Evolutionary conservation across 139 green algal species (phyloP).

Genomic region (Volvox reticuliferus): DNA sequence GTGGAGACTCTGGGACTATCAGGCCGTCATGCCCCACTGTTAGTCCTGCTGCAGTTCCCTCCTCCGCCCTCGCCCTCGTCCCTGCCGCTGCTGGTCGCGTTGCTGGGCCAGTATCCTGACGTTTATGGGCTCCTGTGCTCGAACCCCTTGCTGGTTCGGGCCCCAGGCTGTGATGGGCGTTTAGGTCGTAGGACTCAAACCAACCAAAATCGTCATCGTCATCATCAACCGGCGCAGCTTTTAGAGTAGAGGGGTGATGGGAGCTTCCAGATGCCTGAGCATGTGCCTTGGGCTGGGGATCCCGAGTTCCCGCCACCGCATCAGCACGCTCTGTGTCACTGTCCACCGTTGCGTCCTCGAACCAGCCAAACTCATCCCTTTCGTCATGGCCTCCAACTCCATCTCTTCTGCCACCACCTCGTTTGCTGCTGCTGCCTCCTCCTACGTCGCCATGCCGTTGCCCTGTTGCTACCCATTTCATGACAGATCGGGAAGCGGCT

Average conservation of each 20-base stretch:
- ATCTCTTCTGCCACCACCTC: not conserved
- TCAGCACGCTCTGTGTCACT: too few species aligned
- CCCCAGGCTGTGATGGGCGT: not conserved
- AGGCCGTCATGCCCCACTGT: too few species aligned
- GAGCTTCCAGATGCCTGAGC: too few species aligned
- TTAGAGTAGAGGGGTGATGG: too few species aligned
- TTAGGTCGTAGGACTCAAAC: slow-evolving; percentile 11
- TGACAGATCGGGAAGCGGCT: too few species aligned
- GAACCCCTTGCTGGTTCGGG: not conserved
- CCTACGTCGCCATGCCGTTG: not conserved
- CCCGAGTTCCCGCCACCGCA: too few species aligned
- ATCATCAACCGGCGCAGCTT: not conserved
- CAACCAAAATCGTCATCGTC: slow-evolving; percentile 41
- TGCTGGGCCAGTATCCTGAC: too few species aligned
- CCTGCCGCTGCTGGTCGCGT: too few species aligned
- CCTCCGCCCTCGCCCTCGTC: not conserved
- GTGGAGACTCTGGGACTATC: not conserved
- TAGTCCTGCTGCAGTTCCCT: not conserved
- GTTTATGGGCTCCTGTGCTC: not conserved
- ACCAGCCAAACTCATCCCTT: too few species aligned
- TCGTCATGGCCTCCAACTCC: not conserved
- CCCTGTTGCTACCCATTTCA: not conserved
- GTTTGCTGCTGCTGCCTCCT: not conserved
- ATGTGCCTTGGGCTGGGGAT: too few species aligned
- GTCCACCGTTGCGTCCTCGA: too few species aligned